Evolutionary conservation across 2,329 filamentous ascomycete species (phyloP).

Genomic region (Aciculosporium take): DNA sequence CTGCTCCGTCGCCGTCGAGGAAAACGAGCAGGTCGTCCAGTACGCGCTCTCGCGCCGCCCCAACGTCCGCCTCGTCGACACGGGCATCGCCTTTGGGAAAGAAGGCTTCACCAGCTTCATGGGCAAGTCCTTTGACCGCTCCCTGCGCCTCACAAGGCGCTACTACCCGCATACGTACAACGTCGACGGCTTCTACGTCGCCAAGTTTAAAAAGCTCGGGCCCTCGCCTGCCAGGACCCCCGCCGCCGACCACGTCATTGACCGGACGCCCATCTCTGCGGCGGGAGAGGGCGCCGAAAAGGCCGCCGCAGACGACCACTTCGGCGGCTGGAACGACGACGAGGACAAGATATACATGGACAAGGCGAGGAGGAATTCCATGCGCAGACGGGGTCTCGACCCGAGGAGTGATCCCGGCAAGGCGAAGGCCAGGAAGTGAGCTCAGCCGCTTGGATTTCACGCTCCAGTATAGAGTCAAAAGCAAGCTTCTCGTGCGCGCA

Average conservation of each 20-base stretch:
- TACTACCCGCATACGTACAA: constrained; percentile 90
- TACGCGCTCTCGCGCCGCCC: constrained; percentile 85
- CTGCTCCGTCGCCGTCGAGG: constrained; percentile 85
- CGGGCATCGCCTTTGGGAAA: constrained; percentile 76
- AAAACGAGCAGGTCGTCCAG: constrained; percentile 80
- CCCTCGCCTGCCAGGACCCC: constrained; percentile 48
- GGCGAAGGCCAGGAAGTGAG: constrained; percentile 9
- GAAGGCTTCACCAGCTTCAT: constrained; percentile 85
- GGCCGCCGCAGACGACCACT: constrained; percentile 35
- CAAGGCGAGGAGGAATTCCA: constrained; percentile 56
- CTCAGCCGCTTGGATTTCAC: too few relatives aligned
- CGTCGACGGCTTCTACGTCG: constrained; percentile 96
- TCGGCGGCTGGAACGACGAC: constrained; percentile 62
- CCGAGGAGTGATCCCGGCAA: constrained; percentile 39
- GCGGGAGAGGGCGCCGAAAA: constrained; percentile 26
- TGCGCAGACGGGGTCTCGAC: constrained; percentile 61
- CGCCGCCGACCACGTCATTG: constrained; percentile 33
- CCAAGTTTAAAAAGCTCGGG: constrained; percentile 88
- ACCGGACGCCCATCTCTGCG: constrained; percentile 52
- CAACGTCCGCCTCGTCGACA: constrained; percentile 87
- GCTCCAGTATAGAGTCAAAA: too few relatives aligned
- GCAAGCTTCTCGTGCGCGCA: too few relatives aligned
- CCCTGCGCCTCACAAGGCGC: constrained; percentile 66
- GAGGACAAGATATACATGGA: constrained; percentile 59
- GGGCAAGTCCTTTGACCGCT: constrained; percentile 81